These are phyloP conservation scores for Amphibolis antarctica DNA, from an alignment of 106 monocot genomes.

Conservation along the genomic window DNA sequence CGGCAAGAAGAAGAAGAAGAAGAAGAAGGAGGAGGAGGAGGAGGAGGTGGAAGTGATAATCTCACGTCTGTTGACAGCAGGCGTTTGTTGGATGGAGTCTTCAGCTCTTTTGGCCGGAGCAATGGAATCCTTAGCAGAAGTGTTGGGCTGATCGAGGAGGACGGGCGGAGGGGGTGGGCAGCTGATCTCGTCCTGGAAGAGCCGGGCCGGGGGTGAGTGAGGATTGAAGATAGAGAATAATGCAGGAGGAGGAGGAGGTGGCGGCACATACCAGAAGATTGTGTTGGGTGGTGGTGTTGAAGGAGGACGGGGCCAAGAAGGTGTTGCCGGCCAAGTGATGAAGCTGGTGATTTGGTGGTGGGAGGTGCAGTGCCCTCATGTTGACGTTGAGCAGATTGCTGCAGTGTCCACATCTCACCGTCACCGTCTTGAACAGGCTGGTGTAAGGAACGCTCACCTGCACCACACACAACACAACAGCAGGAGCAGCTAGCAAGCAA, in stretches of 20 bases:
- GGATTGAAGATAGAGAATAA: no score
- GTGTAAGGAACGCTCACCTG: constrained; percentile 94
- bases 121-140: constrained; percentile 18
- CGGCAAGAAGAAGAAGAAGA: neutral
- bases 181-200: constrained; percentile 47
- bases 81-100: constrained; percentile 27
- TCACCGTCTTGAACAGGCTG: constrained; percentile 90
- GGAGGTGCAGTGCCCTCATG: constrained; percentile 72
- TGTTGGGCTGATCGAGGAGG: constrained; percentile 33
- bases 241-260: neutral
- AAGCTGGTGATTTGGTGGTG: constrained; percentile 54
- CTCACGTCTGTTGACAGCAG: constrained; percentile 79
- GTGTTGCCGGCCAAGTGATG: constrained; percentile 48
- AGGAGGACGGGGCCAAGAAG: constrained; percentile 38
- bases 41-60: neutral
- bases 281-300: constrained; percentile 7
- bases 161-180: constrained; percentile 47
- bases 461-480: neutral
- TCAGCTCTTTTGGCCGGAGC: constrained; percentile 28
- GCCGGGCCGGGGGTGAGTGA: no score
- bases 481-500: no score
- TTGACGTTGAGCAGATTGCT: constrained; percentile 86
- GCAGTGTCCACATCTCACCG: constrained; percentile 93
- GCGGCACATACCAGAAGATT: constrained; percentile 57
- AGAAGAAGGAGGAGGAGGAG: neutral